These are phyloP conservation scores for Crucihimalaya himalaica DNA, from an alignment of 345 rosid genomes.

Conservation along the genomic window DNA sequence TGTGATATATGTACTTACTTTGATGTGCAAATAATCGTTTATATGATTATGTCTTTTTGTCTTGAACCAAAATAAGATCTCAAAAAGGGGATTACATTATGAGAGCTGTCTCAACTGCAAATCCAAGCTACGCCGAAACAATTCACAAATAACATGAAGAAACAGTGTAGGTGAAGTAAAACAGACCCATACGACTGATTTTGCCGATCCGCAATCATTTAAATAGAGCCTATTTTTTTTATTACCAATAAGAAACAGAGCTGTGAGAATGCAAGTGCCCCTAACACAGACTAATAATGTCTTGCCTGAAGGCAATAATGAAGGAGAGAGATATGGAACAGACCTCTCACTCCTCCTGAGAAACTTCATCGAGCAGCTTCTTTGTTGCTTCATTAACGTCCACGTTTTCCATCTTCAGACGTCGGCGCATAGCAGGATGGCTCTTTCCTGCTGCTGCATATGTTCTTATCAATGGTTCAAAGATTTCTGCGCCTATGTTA, in stretches of 20 bases:
- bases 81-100: neutral
- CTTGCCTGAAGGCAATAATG: conserved; percentile 3
- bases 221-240: conserved; percentile 7
- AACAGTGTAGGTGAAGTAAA: conserved; percentile 3
- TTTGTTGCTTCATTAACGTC: conserved; percentile 58
- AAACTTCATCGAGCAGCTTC: conserved; percentile 65
- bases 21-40: no score
- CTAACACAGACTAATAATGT: conserved; percentile 11
- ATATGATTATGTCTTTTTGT: neutral
- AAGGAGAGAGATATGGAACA: conserved; percentile 21
- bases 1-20: no score
- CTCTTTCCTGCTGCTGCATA: conserved; percentile 84
- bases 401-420: conserved; percentile 84
- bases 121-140: neutral
- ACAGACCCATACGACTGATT: conserved; percentile 17
- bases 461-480: conserved; percentile 81
- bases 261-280: conserved; percentile 8
- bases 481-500: conserved; percentile 58
- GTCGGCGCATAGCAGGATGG: conserved; percentile 56
- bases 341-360: conserved; percentile 69
- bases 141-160: conserved; percentile 27
- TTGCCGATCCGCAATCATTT: neutral
- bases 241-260: conserved; percentile 31
- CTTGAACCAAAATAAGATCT: neutral
- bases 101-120: neutral